phyloP scores from a whole-genome alignment of 2,329 filamentous ascomycete species.

The Herpotrichia juniperi region DNA sequence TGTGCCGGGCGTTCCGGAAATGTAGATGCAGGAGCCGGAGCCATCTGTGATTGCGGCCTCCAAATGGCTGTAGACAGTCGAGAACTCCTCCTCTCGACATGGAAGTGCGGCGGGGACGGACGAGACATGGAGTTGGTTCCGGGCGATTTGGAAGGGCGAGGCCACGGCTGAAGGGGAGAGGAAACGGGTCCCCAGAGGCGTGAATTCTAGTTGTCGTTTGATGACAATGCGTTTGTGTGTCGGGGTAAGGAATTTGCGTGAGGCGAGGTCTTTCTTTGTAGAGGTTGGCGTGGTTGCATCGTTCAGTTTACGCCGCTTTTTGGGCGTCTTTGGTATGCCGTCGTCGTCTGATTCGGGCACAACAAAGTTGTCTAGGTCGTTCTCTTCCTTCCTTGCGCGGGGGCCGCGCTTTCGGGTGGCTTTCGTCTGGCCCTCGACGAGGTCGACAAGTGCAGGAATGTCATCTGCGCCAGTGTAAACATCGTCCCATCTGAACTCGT shows the following conservation, averaged over 20 bases:
- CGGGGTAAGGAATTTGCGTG: slow-evolving; percentile 65
- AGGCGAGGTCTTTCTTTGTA: slow-evolving; percentile 51
- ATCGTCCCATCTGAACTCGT: slow-evolving; percentile 92
- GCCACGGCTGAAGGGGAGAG: slow-evolving; percentile 78
- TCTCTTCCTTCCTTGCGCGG: slow-evolving; percentile 35
- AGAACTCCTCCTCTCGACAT: slow-evolving; percentile 90
- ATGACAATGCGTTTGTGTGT: slow-evolving; percentile 72
- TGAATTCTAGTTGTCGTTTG: slow-evolving; percentile 93
- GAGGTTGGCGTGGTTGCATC: slow-evolving; percentile 53
- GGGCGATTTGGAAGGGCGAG: slow-evolving; percentile 90
- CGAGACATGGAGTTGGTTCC: slow-evolving; percentile 88
- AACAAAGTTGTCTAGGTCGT: slow-evolving; percentile 54
- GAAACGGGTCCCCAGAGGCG: slow-evolving; percentile 86
- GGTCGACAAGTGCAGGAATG: slow-evolving; percentile 68
- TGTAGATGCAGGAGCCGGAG: slow-evolving; percentile 95
- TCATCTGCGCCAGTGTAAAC: slow-evolving; percentile 73
- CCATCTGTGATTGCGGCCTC: slow-evolving; percentile 94
- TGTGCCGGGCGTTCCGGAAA: slow-evolving; percentile 96
- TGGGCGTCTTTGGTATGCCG: slow-evolving; percentile 50
- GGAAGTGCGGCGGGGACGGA: slow-evolving; percentile 88
- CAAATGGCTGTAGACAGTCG: slow-evolving; percentile 88
- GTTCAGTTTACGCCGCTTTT: slow-evolving; percentile 56
- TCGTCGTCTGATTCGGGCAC: slow-evolving; percentile 49
- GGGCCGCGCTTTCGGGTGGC: slow-evolving; percentile 63
- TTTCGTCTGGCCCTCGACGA: slow-evolving; percentile 76